Percentiles rank a stretch among this genome's conserved stretches.
phyloP scores from a whole-genome alignment of 1,139 yeast species.

The Kodamaea ohmeri region DNA sequence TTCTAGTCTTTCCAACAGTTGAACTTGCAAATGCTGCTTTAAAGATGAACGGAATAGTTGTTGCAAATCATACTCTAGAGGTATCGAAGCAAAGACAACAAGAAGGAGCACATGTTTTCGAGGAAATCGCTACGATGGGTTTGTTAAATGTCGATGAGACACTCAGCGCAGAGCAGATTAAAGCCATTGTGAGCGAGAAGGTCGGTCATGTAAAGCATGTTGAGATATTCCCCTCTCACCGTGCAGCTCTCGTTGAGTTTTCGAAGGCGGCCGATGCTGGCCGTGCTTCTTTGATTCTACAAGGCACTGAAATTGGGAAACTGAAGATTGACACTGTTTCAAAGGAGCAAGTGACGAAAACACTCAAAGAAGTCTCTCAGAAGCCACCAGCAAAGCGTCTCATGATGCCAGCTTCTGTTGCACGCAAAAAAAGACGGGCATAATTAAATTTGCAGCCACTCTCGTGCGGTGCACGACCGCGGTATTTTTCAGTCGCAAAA shows the following conservation, averaged over 20 bases:
- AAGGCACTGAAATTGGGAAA: constrained; percentile 1
- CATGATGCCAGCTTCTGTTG: constrained; percentile 22
- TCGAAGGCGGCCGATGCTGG: constrained; percentile 51
- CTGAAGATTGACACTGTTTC: constrained; percentile 11
- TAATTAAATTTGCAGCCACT: neutral
- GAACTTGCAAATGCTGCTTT: constrained; percentile 41
- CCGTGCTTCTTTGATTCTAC: constrained; percentile 49
- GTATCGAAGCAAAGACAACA: constrained; percentile 34
- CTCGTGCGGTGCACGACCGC: constrained; percentile 4
- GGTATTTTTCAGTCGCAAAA: constrained; percentile 3
- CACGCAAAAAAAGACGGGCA: constrained; percentile 11
- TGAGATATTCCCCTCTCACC: constrained; percentile 45
- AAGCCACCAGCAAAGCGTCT: constrained; percentile 4
- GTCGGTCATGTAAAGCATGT: constrained; percentile 42
- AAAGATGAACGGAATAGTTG: constrained; percentile 28
- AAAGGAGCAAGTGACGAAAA: constrained; percentile 28
- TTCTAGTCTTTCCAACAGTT: constrained; percentile 42
- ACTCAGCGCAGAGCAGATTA: constrained; percentile 42
- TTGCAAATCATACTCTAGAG: constrained; percentile 44
- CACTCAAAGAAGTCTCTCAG: constrained; percentile 4
- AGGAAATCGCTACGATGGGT: constrained; percentile 36
- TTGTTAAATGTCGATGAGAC: constrained; percentile 48
- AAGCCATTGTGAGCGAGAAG: constrained; percentile 26
- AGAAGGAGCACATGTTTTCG: constrained; percentile 26
- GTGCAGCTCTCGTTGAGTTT: constrained; percentile 56